phyloP scores from a whole-genome alignment of 2,329 filamentous ascomycete genomes.

The Zasmidium citrigriseum region DNA sequence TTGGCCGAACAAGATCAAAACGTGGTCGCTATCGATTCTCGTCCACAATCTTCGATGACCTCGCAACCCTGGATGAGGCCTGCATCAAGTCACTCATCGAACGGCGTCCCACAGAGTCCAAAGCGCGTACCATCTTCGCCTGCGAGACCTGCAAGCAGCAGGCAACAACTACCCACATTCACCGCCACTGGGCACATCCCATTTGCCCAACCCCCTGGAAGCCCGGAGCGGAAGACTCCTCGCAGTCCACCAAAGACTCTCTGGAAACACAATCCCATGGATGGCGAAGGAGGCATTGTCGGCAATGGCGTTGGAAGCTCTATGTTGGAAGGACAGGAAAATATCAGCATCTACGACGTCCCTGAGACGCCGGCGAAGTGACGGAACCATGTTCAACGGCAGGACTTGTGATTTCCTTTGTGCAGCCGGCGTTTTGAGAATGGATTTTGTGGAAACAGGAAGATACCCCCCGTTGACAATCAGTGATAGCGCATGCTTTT shows the following conservation, averaged over 20 bases:
- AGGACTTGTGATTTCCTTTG: background rate
- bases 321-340: background rate
- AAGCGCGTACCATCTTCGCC: background rate
- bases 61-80: background rate
- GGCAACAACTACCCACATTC: slow-evolving; percentile 27
- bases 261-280: background rate
- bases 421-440: background rate
- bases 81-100: background rate
- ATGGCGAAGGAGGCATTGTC: background rate
- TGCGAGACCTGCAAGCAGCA: slow-evolving; percentile 5
- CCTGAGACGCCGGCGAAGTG: slow-evolving; percentile 43
- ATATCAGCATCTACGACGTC: slow-evolving; percentile 44
- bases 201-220: slow-evolving; percentile 24
- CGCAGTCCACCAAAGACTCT: background rate
- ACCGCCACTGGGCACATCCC: slow-evolving; percentile 36
- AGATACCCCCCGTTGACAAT: background rate
- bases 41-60: background rate
- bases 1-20: background rate
- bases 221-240: background rate
- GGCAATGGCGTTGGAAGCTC: background rate
- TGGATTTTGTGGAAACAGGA: background rate
- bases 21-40: background rate
- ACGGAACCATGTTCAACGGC: background rate
- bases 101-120: background rate
- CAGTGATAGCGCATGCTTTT: background rate